These are phyloP conservation scores for Helotiales sp. DNA, from an alignment of 2,329 filamentous ascomycete species.

Conservation along the genomic window DNA sequence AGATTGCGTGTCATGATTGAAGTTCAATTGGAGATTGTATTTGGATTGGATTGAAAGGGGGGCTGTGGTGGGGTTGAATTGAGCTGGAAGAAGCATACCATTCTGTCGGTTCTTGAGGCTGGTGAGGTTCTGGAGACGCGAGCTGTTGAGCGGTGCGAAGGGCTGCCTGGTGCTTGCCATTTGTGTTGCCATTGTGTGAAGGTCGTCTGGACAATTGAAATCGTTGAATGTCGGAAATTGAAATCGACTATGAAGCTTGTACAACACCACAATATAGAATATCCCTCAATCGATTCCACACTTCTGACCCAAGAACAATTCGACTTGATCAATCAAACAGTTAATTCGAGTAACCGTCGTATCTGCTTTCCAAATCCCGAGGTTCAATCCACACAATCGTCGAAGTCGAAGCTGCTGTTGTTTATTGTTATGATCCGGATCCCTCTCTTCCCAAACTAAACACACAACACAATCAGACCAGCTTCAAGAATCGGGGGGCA, in stretches of 20 bases:
- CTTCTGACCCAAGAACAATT: not conserved
- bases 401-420: not conserved
- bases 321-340: not conserved
- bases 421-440: conserved; percentile 12
- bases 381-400: conserved; percentile 6
- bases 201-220: conserved; percentile 6
- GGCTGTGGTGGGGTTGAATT: conserved; percentile 10
- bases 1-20: conserved; percentile 32
- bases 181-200: conserved; percentile 36
- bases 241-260: conserved; percentile 3
- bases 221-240: not conserved
- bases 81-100: conserved; percentile 51
- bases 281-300: not conserved
- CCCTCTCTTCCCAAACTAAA: not conserved
- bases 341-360: not conserved
- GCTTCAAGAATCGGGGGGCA: conserved; percentile 16
- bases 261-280: not conserved
- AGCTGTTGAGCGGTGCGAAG: conserved; percentile 73
- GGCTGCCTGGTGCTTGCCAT: conserved; percentile 60
- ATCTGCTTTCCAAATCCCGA: not conserved
- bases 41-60: not conserved
- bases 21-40: conserved; percentile 16
- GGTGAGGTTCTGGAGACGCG: conserved; percentile 72
- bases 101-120: conserved; percentile 81
- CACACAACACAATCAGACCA: conserved; percentile 17